Base-by-base conservation (phyloP, 2,329 filamentous ascomycete species). In the Dissoconium aciculare region DNA sequence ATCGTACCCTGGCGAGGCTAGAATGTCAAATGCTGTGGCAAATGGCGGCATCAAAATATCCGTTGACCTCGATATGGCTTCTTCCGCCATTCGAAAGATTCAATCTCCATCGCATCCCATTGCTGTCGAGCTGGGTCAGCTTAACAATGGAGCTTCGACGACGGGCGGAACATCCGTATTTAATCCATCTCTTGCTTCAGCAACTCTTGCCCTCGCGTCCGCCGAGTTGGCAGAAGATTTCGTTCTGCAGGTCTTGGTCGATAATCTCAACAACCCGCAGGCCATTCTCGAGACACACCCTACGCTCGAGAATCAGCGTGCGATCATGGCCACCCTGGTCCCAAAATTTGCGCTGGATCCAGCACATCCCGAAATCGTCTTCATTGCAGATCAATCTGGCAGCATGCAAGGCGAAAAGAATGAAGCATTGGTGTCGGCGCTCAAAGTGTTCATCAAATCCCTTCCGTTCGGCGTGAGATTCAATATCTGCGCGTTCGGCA, bases 361-460 rank as follows among this genome's bases (percentile, higher is more conserved):
- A 0, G 58, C 63, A 5, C 55, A 52, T 11, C 66, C 66, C 0
- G 78, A 84, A 46, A 64, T 84, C 13, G 68, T 83, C 11, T 82
- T 84, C 41, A 56, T 84, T 4, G 76, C 73, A 33, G 78, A 84
- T 48, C 66, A 76, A 30, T 79, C 74, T 33, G 76, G 74, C 0
- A 78, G 73, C 35, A 78, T 78, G 74, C 15, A 25, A 0, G 46
- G 51, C 1, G 39, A 40, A 4, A 67, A 64, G 23, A 76, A 77
- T 2, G 38, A 42, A 1, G 63, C 71, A 17, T 58, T 75, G 3
- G 55, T 62, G 14, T 53, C 62, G 1, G 72, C 73, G 0, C 56
- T 79, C 13, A 62, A 66, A 4, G 57, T 78, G 13, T 78, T 79
- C 41, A 55, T 79, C 34, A 76, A 74, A 46, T 77, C 71, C 0